phyloP scores from a whole-genome alignment of 257 asterid genomes.

The Solanum appendiculatum region DNA sequence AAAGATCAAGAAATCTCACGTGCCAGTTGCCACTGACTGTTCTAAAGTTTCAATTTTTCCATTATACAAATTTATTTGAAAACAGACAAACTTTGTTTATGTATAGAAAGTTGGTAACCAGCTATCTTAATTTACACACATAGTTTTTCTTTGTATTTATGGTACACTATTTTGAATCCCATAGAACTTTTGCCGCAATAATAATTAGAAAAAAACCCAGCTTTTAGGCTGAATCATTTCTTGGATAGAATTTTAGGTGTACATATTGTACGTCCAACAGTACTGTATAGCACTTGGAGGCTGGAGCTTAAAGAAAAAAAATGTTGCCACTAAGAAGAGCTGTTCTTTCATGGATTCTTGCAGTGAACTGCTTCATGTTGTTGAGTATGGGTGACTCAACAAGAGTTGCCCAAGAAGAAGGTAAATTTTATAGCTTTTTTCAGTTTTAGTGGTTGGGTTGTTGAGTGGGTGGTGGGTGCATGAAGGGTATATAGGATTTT shows the following conservation, averaged over 20 bases:
- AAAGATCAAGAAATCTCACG: not conserved
- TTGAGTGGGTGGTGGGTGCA: not conserved
- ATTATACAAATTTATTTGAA: not conserved
- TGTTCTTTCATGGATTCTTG: slow-evolving; percentile 2
- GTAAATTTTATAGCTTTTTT: not conserved
- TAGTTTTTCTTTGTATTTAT: not conserved
- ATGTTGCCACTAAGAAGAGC: not conserved
- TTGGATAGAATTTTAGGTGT: not conserved
- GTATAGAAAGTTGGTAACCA: not conserved
- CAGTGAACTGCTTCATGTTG: not conserved
- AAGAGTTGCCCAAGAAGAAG: slow-evolving; percentile 7
- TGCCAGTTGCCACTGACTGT: not conserved
- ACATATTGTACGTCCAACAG: not conserved
- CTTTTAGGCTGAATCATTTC: not conserved
- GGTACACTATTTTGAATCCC: not conserved
- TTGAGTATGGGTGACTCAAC: not conserved
- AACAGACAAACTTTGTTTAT: not conserved
- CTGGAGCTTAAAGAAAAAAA: not conserved
- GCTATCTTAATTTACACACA: not conserved
- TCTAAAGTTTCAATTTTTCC: not conserved
- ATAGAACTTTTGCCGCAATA: not conserved
- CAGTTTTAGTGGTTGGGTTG: not conserved
- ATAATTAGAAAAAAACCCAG: not conserved
- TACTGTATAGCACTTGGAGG: not conserved
- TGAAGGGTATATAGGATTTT: not conserved